Conservation (phyloP, 2,329 filamentous ascomycete species). For the Podosphaera aphanis region DNA sequence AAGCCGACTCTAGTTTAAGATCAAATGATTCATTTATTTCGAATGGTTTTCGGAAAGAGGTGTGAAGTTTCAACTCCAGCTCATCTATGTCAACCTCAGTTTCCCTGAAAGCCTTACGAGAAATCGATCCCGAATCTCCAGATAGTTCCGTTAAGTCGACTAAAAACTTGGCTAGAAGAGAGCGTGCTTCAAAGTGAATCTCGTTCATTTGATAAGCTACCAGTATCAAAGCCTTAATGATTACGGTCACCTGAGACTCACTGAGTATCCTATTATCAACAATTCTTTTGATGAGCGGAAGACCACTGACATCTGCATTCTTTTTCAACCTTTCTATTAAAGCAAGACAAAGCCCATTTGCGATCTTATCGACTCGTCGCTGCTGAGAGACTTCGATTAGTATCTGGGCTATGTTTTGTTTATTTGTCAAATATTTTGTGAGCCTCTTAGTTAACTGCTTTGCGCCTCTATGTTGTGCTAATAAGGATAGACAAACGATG, state of each 20-base stretch:
- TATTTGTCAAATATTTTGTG: conserved; percentile 41
- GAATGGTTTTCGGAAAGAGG: conserved; percentile 36
- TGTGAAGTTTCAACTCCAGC: conserved; percentile 51
- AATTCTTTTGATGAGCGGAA: conserved; percentile 36
- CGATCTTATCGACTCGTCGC: conserved; percentile 46
- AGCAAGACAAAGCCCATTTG: conserved; percentile 46
- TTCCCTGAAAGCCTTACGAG: conserved; percentile 42
- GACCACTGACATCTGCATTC: conserved; percentile 31
- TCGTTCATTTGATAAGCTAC: conserved; percentile 33
- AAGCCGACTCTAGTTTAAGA: conserved; percentile 24
- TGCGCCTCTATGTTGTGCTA: conserved; percentile 57
- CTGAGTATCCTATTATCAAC: conserved; percentile 35
- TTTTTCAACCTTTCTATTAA: conserved; percentile 37
- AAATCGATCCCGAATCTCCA: conserved; percentile 34
- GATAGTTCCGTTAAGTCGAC: conserved; percentile 38
- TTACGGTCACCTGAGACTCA: conserved; percentile 36
- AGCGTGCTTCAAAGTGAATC: conserved; percentile 30
- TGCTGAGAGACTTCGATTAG: conserved; percentile 38
- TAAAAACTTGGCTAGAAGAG: conserved; percentile 41
- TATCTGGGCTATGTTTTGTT: conserved; percentile 33
- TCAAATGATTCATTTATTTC: conserved; percentile 26
- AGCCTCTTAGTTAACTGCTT: conserved; percentile 46
- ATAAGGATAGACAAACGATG: conserved; percentile 55
- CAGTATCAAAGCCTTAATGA: conserved; percentile 40
- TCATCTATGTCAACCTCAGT: conserved; percentile 49